Evolutionary conservation across 495 filamentous ascomycete species (phyloP).

Genomic region (Penicillium desertorum): DNA sequence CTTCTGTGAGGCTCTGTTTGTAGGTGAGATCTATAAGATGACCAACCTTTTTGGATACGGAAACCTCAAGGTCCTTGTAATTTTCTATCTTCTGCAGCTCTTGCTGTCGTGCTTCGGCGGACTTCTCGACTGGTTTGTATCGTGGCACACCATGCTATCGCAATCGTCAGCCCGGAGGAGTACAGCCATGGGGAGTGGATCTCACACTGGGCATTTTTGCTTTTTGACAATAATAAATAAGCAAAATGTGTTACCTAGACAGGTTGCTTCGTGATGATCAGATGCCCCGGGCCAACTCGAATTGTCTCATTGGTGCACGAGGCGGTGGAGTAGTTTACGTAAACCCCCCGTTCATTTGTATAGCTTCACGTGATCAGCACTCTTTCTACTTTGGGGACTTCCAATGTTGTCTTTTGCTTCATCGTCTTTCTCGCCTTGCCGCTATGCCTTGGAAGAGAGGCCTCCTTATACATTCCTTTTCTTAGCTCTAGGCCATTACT

Average conservation of each 20-base stretch:
- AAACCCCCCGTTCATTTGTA: background rate
- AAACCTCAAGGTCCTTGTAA: slow-evolving; percentile 70
- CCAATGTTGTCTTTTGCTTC: slow-evolving; percentile 1
- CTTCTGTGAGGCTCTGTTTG: slow-evolving; percentile 5
- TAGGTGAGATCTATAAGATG: background rate
- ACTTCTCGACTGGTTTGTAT: slow-evolving; percentile 53
- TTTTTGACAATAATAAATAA: background rate
- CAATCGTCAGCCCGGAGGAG: slow-evolving; percentile 9
- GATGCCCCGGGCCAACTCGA: background rate
- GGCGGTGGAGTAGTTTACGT: background rate
- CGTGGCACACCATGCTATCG: slow-evolving; percentile 76
- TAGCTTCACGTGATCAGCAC: slow-evolving; percentile 5
- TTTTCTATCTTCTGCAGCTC: slow-evolving; percentile 75
- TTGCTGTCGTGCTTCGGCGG: slow-evolving; percentile 63
- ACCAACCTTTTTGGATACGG: slow-evolving; percentile 60
- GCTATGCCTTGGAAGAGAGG: slow-evolving; percentile 1
- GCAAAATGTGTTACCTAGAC: background rate
- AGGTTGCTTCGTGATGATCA: slow-evolving; percentile 3
- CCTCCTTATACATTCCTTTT: slow-evolving; percentile 26
- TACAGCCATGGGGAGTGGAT: slow-evolving; percentile 1
- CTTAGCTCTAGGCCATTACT: slow-evolving; percentile 4
- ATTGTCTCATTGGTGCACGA: background rate
- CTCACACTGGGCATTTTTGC: slow-evolving; percentile 53
- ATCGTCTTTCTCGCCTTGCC: background rate
- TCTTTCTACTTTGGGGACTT: slow-evolving; percentile 10